Evolutionary conservation across 169 alveolate species (phyloP).

Genomic region (Prorocentrum cordatum): DNA sequence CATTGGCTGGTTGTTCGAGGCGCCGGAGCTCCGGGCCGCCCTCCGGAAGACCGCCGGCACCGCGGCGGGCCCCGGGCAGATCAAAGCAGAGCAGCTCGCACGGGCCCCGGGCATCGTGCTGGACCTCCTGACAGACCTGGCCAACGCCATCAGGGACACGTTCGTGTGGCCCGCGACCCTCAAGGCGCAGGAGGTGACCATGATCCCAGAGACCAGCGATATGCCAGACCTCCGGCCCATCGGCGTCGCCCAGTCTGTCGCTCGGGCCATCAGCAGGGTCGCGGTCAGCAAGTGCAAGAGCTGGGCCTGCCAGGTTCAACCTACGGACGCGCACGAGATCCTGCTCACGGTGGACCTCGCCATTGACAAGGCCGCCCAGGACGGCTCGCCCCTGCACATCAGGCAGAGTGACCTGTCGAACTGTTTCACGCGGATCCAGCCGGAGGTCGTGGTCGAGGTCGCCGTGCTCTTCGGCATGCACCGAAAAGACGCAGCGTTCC

Average conservation of each 20-base stretch:
- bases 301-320: background rate
- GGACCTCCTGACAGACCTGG: background rate
- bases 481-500: background rate
- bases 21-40: background rate
- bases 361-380: background rate
- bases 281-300: background rate
- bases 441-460: background rate
- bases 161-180: background rate
- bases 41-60: background rate
- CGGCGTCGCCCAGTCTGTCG: background rate
- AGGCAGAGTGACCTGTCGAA: slow-evolving; percentile 1
- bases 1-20: background rate
- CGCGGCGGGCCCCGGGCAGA: background rate
- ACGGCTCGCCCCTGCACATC: background rate
- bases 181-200: background rate
- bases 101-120: background rate
- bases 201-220: background rate
- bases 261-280: background rate
- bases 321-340: background rate
- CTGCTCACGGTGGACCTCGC: background rate
- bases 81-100: background rate
- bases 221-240: background rate
- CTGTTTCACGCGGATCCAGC: background rate
- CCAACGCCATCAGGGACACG: background rate
- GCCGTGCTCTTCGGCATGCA: background rate